phyloP scores from a whole-genome alignment of 1,139 yeast species.

The Nakaseomyces kungkrabaensis region DNA sequence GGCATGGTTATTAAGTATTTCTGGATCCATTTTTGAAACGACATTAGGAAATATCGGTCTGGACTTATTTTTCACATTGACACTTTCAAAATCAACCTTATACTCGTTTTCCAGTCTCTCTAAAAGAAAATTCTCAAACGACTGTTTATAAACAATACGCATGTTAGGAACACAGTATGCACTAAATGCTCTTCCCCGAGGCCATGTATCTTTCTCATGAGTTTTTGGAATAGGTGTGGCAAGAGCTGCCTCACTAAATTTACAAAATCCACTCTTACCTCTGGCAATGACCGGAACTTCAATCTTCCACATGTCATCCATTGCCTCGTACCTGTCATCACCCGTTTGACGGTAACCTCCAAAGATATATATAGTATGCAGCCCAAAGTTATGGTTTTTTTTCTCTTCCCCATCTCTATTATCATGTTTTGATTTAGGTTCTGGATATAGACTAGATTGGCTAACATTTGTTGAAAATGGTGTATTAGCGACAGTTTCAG shows the following conservation, averaged over 20 bases:
- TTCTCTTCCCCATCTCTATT: conserved; percentile 5
- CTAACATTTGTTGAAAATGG: background rate
- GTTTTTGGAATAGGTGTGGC: conserved; percentile 25
- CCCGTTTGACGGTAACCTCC: conserved; percentile 34
- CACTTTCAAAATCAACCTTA: conserved; percentile 6
- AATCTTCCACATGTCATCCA: conserved; percentile 40
- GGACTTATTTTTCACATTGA: conserved; percentile 4
- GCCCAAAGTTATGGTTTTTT: conserved; percentile 7
- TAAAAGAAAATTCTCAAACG: conserved; percentile 6
- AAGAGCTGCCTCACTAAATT: conserved; percentile 28
- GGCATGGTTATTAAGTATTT: conserved; percentile 2
- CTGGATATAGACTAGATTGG: background rate
- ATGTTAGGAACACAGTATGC: conserved; percentile 17
- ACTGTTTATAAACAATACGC: background rate
- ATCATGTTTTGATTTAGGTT: background rate
- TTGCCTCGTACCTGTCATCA: conserved; percentile 30
- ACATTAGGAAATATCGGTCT: conserved; percentile 11
- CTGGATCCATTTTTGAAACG: conserved; percentile 9
- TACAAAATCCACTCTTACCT: conserved; percentile 28
- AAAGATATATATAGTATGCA: conserved; percentile 30
- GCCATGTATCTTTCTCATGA: conserved; percentile 16
- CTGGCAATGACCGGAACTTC: conserved; percentile 32
- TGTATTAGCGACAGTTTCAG: background rate
- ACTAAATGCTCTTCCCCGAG: conserved; percentile 31
- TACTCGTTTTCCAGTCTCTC: conserved; percentile 4